A percentile compares a stretch with the other conserved stretches of the same genome.
Evolutionary conservation across 2,329 filamentous ascomycete genomes (phyloP).

Genomic region (Furcasterigmium sp.): DNA sequence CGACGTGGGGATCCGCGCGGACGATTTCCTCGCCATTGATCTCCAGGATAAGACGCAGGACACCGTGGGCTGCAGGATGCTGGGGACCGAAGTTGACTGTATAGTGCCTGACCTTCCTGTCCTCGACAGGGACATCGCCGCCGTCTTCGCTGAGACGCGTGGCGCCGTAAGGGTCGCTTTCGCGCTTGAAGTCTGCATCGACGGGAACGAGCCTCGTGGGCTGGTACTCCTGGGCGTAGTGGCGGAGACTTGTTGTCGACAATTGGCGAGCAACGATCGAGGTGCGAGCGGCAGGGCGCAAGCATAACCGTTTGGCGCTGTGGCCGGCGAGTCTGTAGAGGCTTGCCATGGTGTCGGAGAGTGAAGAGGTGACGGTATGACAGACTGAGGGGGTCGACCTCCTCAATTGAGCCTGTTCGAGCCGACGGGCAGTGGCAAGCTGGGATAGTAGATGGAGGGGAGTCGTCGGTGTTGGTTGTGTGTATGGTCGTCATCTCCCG

Average conservation of each 20-base stretch:
- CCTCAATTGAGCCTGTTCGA: constrained; percentile 15
- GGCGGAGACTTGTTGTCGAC: constrained; percentile 58
- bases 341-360: constrained; percentile 56
- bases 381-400: constrained; percentile 14
- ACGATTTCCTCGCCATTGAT: constrained; percentile 97
- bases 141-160: constrained; percentile 33
- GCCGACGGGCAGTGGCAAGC: constrained; percentile 11
- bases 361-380: constrained; percentile 21
- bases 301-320: constrained; percentile 62
- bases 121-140: constrained; percentile 41
- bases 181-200: constrained; percentile 53
- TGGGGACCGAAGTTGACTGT: constrained; percentile 99
- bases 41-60: constrained; percentile 95
- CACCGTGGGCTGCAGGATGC: constrained; percentile 96
- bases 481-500: constrained; percentile 12
- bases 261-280: constrained; percentile 49
- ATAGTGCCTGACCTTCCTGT: constrained; percentile 94
- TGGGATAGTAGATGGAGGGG: constrained; percentile 9
- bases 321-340: constrained; percentile 69
- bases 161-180: constrained; percentile 30
- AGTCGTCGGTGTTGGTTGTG: constrained; percentile 10
- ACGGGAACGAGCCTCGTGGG: constrained; percentile 61
- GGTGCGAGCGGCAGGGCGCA: constrained; percentile 30
- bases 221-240: constrained; percentile 51
- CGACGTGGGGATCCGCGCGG: constrained; percentile 93